phyloP scores from a whole-genome alignment of 1,284 basidiomycete genomes.

The Austropuccinia psidii region DNA sequence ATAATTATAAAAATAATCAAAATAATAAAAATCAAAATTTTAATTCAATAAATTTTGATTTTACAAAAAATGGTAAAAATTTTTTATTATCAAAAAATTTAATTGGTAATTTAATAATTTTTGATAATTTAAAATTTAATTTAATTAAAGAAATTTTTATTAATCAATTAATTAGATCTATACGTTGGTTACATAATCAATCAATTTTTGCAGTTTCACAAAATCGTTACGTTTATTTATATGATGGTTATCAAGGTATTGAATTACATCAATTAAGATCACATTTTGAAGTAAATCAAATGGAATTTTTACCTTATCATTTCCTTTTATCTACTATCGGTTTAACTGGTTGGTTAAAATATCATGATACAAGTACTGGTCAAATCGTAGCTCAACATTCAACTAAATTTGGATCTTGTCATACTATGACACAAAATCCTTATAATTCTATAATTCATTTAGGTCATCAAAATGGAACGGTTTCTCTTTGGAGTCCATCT shows the following conservation, averaged over 20 bases:
- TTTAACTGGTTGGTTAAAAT: constrained; percentile 81
- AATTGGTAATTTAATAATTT: too few relatives aligned
- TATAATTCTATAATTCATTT: constrained; percentile 89
- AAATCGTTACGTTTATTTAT: constrained; percentile 92
- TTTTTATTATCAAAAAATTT: too few relatives aligned
- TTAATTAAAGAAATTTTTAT: background rate
- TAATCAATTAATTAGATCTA: background rate
- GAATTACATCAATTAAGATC: constrained; percentile 71
- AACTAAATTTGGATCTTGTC: constrained; percentile 79
- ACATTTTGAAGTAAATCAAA: constrained; percentile 80
- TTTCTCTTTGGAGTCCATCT: constrained; percentile 95
- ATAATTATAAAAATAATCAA: too few relatives aligned
- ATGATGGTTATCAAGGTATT: constrained; percentile 77
- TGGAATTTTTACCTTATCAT: constrained; percentile 93
- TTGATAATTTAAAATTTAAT: too few relatives aligned
- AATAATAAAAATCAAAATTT: too few relatives aligned
- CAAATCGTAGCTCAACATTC: constrained; percentile 76
- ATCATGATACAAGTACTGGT: constrained; percentile 94
- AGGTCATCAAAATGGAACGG: constrained; percentile 78
- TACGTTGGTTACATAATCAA: constrained; percentile 78
- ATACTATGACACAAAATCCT: constrained; percentile 79
- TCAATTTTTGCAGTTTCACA: constrained; percentile 91
- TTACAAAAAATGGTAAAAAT: too few relatives aligned
- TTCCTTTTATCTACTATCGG: constrained; percentile 84
- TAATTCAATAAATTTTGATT: too few relatives aligned